Evolutionary conservation across 352 stramenopile genomes (phyloP).

Genomic region (Lagenidium giganteum): DNA sequence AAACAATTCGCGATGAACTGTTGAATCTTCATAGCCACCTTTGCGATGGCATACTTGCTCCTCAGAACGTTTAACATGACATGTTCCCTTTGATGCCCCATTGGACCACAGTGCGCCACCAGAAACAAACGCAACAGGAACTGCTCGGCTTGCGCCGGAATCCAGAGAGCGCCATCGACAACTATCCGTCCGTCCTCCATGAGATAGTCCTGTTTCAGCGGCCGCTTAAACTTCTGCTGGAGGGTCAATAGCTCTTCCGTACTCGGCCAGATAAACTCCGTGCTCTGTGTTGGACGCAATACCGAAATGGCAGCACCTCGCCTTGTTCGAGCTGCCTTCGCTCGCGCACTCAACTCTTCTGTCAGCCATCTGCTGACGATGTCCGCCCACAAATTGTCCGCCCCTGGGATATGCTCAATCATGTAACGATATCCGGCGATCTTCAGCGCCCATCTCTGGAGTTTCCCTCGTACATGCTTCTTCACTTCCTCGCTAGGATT

Average conservation of each 20-base stretch:
- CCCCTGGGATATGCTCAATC: constrained; percentile 18
- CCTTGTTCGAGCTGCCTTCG: no score
- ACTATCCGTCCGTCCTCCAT: neutral
- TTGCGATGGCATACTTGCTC: constrained; percentile 1
- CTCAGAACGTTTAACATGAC: constrained; percentile 6
- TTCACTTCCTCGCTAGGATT: constrained; percentile 12
- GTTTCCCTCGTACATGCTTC: constrained; percentile 10
- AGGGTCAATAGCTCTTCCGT: no score
- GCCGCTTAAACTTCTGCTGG: no score
- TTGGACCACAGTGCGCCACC: constrained; percentile 8
- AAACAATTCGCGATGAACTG: constrained; percentile 8
- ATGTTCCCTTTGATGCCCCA: constrained; percentile 8
- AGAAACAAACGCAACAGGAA: constrained; percentile 7
- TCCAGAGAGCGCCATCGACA: neutral
- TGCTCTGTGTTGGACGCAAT: no score
- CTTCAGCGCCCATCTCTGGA: constrained; percentile 13
- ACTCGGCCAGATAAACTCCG: no score
- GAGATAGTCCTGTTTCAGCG: no score
- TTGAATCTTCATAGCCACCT: constrained; percentile 2
- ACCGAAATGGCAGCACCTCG: no score
- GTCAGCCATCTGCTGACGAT: no score
- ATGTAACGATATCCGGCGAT: constrained; percentile 8
- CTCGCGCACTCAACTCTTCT: no score
- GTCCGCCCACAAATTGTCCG: constrained; percentile 12
- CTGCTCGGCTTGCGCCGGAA: neutral